phyloP scores from a whole-genome alignment of 2,329 filamentous ascomycete genomes.

The Talaromyces islandicus region DNA sequence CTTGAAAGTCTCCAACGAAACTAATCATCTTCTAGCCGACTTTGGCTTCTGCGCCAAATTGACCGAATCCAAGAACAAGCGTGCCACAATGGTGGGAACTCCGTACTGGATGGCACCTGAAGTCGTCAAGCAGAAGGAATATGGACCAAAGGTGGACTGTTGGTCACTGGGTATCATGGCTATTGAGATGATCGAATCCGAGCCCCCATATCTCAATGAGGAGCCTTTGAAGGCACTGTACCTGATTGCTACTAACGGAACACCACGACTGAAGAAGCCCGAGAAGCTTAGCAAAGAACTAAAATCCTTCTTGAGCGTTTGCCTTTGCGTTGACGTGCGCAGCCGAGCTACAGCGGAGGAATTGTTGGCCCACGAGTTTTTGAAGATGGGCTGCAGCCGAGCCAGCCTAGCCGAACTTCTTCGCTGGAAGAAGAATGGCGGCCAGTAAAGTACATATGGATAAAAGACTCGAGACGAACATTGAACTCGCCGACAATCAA shows the following conservation, averaged over 20 bases:
- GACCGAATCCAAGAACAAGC: slow-evolving; percentile 92
- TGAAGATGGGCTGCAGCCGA: slow-evolving; percentile 83
- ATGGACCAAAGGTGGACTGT: slow-evolving; percentile 96
- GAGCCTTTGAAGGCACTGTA: slow-evolving; percentile 96
- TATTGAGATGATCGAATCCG: slow-evolving; percentile 99
- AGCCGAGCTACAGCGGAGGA: slow-evolving; percentile 88
- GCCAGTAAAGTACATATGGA: slow-evolving; percentile 22
- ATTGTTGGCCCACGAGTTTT: slow-evolving; percentile 84
- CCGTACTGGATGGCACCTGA: slow-evolving; percentile 99
- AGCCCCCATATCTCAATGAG: slow-evolving; percentile 96
- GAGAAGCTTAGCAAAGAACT: slow-evolving; percentile 97
- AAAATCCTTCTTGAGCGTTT: slow-evolving; percentile 93
- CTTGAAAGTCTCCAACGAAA: neutral
- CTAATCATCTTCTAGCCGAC: slow-evolving; percentile 58
- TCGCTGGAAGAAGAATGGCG: slow-evolving; percentile 53
- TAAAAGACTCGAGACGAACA: neutral
- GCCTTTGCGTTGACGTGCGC: slow-evolving; percentile 93
- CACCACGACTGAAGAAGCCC: slow-evolving; percentile 92
- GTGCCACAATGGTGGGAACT: slow-evolving; percentile 97
- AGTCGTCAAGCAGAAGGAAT: slow-evolving; percentile 98
- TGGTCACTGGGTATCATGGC: slow-evolving; percentile 99
- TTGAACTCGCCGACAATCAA: neutral
- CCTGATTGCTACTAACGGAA: slow-evolving; percentile 96
- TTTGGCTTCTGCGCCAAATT: slow-evolving; percentile 99
- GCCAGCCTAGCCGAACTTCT: slow-evolving; percentile 79